A percentile compares a stretch with the other conserved stretches of the same genome.
Evolutionary conservation across 345 rosid species (phyloP).

Genomic region (Theobroma cacao): DNA sequence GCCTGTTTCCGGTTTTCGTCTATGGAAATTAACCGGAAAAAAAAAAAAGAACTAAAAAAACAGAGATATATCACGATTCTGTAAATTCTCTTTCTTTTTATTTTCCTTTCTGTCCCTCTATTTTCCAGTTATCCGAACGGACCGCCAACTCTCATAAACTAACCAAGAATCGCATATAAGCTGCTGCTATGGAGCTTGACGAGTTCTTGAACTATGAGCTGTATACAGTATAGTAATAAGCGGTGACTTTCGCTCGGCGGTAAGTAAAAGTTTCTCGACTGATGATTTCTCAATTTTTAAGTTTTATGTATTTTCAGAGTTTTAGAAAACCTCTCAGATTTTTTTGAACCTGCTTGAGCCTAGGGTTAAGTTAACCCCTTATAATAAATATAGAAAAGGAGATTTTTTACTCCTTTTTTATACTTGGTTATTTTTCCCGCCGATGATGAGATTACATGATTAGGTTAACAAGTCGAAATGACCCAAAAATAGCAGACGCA

Average conservation of each 20-base stretch:
- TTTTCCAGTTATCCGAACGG: neutral
- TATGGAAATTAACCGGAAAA: neutral
- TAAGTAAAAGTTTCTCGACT: neutral
- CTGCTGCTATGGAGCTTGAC: neutral
- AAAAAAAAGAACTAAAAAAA: neutral
- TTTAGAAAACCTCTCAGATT: neutral
- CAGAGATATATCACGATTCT: neutral
- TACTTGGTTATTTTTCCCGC: neutral
- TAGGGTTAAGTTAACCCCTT: constrained; percentile 1
- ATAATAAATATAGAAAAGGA: neutral
- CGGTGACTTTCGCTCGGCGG: neutral
- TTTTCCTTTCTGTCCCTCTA: neutral
- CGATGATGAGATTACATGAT: neutral
- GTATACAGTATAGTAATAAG: neutral
- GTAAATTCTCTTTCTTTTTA: neutral
- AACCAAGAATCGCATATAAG: neutral
- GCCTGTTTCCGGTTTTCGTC: neutral
- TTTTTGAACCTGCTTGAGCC: neutral
- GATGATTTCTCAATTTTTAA: neutral
- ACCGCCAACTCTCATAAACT: neutral
- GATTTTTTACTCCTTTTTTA: neutral
- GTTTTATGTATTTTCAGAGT: neutral
- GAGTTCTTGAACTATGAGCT: neutral
- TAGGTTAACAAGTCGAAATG: neutral
- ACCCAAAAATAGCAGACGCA: neutral